These are phyloP conservation scores for Raffaelea albimanens DNA, from an alignment of 2,329 filamentous ascomycete genomes.

Conservation along the genomic window DNA sequence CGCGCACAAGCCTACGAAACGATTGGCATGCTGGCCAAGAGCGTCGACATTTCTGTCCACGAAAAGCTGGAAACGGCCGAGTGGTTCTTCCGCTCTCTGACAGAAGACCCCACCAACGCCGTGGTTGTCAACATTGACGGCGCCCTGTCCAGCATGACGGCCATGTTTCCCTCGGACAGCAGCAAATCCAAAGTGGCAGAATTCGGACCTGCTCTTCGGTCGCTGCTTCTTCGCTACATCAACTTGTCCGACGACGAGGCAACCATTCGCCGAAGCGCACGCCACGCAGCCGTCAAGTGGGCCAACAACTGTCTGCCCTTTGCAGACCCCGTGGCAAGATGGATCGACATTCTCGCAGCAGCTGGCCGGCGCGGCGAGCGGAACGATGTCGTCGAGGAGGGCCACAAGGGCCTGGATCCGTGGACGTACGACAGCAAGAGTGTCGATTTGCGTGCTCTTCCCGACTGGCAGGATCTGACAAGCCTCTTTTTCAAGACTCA, in stretches of 20 bases:
- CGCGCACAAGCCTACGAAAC: conserved; percentile 82
- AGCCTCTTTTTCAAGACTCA: conserved; percentile 36
- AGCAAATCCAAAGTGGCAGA: background rate
- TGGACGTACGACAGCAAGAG: conserved; percentile 41
- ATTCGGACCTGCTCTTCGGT: conserved; percentile 28
- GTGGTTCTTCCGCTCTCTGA: conserved; percentile 79
- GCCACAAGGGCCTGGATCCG: conserved; percentile 73
- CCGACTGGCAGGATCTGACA: conserved; percentile 42
- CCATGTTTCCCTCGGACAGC: conserved; percentile 26
- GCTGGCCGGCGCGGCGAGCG: conserved; percentile 57
- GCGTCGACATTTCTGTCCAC: conserved; percentile 45
- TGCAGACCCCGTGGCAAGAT: conserved; percentile 67
- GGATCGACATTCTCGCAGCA: conserved; percentile 80
- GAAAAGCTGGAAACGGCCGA: conserved; percentile 41
- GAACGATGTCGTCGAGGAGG: conserved; percentile 82
- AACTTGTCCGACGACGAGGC: conserved; percentile 32
- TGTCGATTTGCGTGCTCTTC: conserved; percentile 29
- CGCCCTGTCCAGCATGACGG: conserved; percentile 65
- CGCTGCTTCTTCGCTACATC: conserved; percentile 62
- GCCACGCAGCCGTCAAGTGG: conserved; percentile 78
- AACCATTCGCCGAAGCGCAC: conserved; percentile 59
- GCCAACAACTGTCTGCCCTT: conserved; percentile 82
- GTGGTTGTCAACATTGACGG: conserved; percentile 85
- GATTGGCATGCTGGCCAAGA: conserved; percentile 70
- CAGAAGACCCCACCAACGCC: conserved; percentile 65